A percentile compares a stretch with the other conserved stretches of the same genome.
These are phyloP conservation scores for Hibiscus syriacus DNA, from an alignment of 345 rosid genomes.

Conservation along the genomic window DNA sequence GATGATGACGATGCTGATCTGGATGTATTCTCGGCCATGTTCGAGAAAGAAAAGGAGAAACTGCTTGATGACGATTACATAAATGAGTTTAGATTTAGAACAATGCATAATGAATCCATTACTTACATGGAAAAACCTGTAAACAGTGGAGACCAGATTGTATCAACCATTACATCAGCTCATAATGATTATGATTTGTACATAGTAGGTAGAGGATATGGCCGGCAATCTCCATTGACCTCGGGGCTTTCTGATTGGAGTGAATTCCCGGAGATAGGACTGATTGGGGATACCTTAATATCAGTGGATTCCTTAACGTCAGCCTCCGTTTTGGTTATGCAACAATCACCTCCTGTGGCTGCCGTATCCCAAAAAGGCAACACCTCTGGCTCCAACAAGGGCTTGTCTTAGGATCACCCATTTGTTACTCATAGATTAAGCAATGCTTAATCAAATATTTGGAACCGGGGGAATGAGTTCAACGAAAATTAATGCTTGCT, in stretches of 20 bases:
- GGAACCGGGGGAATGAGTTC: too few species aligned
- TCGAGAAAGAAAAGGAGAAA: neutral
- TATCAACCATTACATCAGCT: conserved; percentile 10
- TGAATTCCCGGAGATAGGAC: conserved; percentile 38
- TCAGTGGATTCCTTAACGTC: conserved; percentile 16
- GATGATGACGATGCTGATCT: neutral
- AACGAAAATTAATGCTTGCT: neutral
- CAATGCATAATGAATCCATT: conserved; percentile 14
- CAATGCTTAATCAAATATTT: neutral
- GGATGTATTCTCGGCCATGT: neutral
- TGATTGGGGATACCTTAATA: conserved; percentile 29
- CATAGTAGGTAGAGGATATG: conserved; percentile 30
- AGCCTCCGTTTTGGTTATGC: conserved; percentile 37
- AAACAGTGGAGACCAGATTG: conserved; percentile 23
- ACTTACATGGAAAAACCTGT: conserved; percentile 21
- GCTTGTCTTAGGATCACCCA: neutral
- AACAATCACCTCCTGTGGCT: conserved; percentile 18
- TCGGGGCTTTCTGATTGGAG: conserved; percentile 26
- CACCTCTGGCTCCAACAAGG: neutral
- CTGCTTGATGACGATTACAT: conserved; percentile 24
- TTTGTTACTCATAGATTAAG: neutral
- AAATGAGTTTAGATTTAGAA: conserved; percentile 28
- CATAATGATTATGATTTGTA: conserved; percentile 19
- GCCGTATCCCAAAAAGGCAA: neutral
- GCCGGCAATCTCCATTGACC: conserved; percentile 21